Evolutionary conservation across 805 yeast genomes (phyloP).

Genomic region (Wickerhamiella dianesei): DNA sequence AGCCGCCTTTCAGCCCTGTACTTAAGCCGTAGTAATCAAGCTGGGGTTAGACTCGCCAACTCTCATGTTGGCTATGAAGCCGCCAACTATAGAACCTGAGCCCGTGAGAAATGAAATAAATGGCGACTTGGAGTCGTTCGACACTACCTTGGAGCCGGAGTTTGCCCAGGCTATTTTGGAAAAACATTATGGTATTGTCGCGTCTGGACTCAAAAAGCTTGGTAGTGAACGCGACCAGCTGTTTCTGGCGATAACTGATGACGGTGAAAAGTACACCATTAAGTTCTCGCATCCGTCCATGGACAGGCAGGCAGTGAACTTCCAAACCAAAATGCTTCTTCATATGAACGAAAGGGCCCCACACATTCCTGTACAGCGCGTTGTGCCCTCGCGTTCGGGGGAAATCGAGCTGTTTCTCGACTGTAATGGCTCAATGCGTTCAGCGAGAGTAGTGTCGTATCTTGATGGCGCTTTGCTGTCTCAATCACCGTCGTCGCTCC

Average conservation of each 20-base stretch:
- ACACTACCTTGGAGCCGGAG: not conserved
- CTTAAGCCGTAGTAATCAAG: too few species aligned
- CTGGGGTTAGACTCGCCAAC: too few species aligned
- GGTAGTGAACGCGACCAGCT: conserved; percentile 10
- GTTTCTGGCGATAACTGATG: not conserved
- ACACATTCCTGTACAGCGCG: conserved; percentile 6
- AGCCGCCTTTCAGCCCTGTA: too few species aligned
- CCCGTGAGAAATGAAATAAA: not conserved
- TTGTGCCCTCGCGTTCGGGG: not conserved
- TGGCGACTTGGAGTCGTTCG: not conserved
- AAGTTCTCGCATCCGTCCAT: conserved; percentile 12
- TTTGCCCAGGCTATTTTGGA: conserved; percentile 2
- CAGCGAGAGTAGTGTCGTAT: conserved; percentile 6
- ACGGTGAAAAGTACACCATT: not conserved
- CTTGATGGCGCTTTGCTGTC: conserved; percentile 5
- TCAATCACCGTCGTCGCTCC: not conserved
- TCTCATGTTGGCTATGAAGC: too few species aligned
- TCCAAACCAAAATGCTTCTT: conserved; percentile 5
- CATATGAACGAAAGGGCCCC: conserved; percentile 6
- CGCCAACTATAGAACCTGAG: not conserved
- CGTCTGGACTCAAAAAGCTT: conserved; percentile 2
- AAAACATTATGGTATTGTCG: not conserved
- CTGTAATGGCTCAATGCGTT: conserved; percentile 3
- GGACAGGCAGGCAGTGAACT: conserved; percentile 7
- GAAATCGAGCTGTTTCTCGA: not conserved